Base-by-base conservation (phyloP, 164 flowering plant species). In the Tetrastigma voinierianum region DNA sequence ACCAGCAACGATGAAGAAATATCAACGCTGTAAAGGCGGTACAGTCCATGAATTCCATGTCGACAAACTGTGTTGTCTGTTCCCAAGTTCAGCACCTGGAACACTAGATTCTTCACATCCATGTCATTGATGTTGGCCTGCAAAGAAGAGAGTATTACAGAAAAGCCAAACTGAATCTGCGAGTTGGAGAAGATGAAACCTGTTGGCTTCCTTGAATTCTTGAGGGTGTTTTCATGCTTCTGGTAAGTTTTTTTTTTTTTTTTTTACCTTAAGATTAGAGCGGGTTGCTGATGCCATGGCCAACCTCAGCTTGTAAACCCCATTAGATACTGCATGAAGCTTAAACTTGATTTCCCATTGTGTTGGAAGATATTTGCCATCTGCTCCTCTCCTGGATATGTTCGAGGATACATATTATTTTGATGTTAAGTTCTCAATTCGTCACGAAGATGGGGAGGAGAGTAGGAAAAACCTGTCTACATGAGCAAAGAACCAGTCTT, bases 401-500 rank as follows among this genome's bases (percentile, higher is more conserved):
- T n/a, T n/a, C n/a, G n/a, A 7, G 40, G 6, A 32, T 32, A 32
- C 40, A 32, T 32, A 32, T 32, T 32, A 32, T 4, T 32, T 7
- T 32, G 40, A 32, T 32, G 40, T 32, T 32, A 32, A 32, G 40
- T 32, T 32, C 7, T 32, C 40, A 32, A 7, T 4, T 32, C 40
- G 0, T 32, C 40, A 0, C 6, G 40, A 32, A 7, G 40, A 56
- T 2, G 9, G 14, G n/a, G 16, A 47, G 15, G 14, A 61, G 59
- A 21, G 40, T 12, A 45, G n/a, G 51, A 44, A 13, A 45, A 23
- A 84, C 87, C 88, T 85, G 66, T 67, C 70, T 9, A 81, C 87
- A 21, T 87, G 87, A 11, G 80, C 84, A 64, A 81, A 84, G 70
- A 87, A 87, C 91, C 91, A 87, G 59, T 87, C 87, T 47, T 72